These are phyloP conservation scores for Diaporthe nobilis DNA, from an alignment of 2,329 filamentous ascomycete genomes.

Conservation along the genomic window DNA sequence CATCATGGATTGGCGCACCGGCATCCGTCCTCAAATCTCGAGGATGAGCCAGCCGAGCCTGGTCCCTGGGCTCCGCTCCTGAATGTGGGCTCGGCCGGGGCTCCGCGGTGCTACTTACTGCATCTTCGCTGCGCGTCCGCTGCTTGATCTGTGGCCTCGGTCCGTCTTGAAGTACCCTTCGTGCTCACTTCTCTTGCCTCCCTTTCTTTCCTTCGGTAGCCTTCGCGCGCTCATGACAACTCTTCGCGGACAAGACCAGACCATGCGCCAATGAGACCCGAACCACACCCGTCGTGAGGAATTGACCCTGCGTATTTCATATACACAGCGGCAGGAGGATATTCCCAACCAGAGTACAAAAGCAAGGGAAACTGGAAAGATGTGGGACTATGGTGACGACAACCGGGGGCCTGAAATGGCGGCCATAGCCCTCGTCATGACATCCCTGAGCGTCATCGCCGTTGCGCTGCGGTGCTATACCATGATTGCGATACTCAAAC, in stretches of 20 bases:
- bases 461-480: constrained; percentile 40
- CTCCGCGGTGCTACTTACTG: constrained; percentile 24
- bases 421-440: constrained; percentile 37
- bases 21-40: constrained; percentile 13
- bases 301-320: constrained; percentile 31
- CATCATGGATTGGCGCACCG: constrained; percentile 25
- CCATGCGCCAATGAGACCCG: constrained; percentile 24
- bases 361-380: constrained; percentile 7
- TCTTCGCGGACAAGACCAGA: neutral
- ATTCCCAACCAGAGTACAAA: neutral
- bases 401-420: constrained; percentile 40
- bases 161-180: constrained; percentile 19
- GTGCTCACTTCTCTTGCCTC: neutral
- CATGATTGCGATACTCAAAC: constrained; percentile 40
- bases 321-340: neutral
- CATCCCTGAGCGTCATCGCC: constrained; percentile 36
- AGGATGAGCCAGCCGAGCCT: constrained; percentile 21
- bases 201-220: neutral
- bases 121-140: constrained; percentile 6
- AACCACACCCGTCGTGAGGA: constrained; percentile 12
- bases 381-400: constrained; percentile 41
- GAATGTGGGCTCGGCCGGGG: constrained; percentile 22
- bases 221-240: constrained; percentile 7
- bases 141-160: constrained; percentile 30
- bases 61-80: constrained; percentile 28